These are phyloP conservation scores for Phialemonium atrogriseum DNA, from an alignment of 2,329 filamentous ascomycete genomes.

Conservation along the genomic window DNA sequence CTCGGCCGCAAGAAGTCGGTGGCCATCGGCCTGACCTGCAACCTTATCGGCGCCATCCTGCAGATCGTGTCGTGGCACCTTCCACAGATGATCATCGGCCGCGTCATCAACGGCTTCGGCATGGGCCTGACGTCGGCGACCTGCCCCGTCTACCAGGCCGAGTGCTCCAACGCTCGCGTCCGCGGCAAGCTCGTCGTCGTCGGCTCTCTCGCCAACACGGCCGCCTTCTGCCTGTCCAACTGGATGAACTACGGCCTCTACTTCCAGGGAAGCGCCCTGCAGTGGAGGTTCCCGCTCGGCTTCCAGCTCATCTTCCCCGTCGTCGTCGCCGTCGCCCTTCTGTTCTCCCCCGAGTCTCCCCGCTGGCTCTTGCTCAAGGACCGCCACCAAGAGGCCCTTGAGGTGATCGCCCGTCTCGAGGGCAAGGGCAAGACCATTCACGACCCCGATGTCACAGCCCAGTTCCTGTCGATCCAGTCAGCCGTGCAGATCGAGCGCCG, in stretches of 20 bases:
- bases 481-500: slow-evolving; percentile 26
- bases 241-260: slow-evolving; percentile 38
- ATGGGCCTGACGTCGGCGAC: slow-evolving; percentile 26
- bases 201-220: slow-evolving; percentile 29
- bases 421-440: slow-evolving; percentile 28
- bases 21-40: slow-evolving; percentile 20
- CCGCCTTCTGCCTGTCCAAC: slow-evolving; percentile 36
- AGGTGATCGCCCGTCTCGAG: slow-evolving; percentile 48
- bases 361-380: slow-evolving; percentile 45
- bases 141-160: slow-evolving; percentile 24
- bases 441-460: slow-evolving; percentile 18
- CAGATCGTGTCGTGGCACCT: slow-evolving; percentile 25
- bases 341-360: slow-evolving; percentile 36
- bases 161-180: slow-evolving; percentile 22
- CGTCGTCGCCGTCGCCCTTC: slow-evolving; percentile 20
- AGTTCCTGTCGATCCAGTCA: slow-evolving; percentile 26
- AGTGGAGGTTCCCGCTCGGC: slow-evolving; percentile 27
- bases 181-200: slow-evolving; percentile 38
- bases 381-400: slow-evolving; percentile 46
- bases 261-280: slow-evolving; percentile 20
- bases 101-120: slow-evolving; percentile 31
- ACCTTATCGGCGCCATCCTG: slow-evolving; percentile 24
- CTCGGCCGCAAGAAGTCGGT: slow-evolving; percentile 24
- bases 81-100: slow-evolving; percentile 32
- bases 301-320: slow-evolving; percentile 30